Percentiles rank a stretch among this genome's conserved stretches.
Evolutionary conservation across 108 stramenopile species (phyloP).

Genomic region (Cyclotella baltica): DNA sequence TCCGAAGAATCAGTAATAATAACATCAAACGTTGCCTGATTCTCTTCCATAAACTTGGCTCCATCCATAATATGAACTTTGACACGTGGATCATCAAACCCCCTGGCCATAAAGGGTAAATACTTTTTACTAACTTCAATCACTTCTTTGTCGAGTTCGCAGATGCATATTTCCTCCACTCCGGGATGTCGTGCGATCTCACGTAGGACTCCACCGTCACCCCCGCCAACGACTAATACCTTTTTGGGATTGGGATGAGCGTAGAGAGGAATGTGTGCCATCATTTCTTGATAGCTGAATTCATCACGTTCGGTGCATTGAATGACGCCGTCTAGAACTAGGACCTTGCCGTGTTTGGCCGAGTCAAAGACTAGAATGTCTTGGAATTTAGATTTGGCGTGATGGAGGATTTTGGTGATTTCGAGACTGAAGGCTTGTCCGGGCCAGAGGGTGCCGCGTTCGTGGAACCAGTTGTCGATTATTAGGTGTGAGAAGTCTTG

Average conservation of each 20-base stretch:
- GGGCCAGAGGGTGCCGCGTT: constrained; percentile 84
- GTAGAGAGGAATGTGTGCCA: constrained; percentile 94
- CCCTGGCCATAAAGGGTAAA: constrained; percentile 83
- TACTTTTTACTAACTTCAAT: constrained; percentile 86
- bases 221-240: constrained; percentile 97
- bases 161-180: constrained; percentile 93
- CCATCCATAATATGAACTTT: constrained; percentile 90
- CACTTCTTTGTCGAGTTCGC: constrained; percentile 94
- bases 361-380: constrained; percentile 97
- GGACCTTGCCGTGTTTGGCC: constrained; percentile 90
- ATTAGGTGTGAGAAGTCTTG: constrained; percentile 60
- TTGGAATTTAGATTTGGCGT: constrained; percentile 86
- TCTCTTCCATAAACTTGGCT: constrained; percentile 83
- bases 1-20: constrained; percentile 94
- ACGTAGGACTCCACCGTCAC: constrained; percentile 97
- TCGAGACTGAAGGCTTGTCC: constrained; percentile 89
- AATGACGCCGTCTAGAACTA: constrained; percentile 98
- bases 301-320: constrained; percentile 97
- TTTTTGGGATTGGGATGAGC: constrained; percentile 90
- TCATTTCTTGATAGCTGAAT: constrained; percentile 98
- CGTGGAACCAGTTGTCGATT: constrained; percentile 90
- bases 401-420: constrained; percentile 83
- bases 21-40: constrained; percentile 84
- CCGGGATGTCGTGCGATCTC: constrained; percentile 89
- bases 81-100: constrained; percentile 95